Evolutionary conservation across 2,329 filamentous ascomycete genomes (phyloP), one percentile per base, ranked within the genome.

Genomic region (Penicillium glabrum): DNA sequence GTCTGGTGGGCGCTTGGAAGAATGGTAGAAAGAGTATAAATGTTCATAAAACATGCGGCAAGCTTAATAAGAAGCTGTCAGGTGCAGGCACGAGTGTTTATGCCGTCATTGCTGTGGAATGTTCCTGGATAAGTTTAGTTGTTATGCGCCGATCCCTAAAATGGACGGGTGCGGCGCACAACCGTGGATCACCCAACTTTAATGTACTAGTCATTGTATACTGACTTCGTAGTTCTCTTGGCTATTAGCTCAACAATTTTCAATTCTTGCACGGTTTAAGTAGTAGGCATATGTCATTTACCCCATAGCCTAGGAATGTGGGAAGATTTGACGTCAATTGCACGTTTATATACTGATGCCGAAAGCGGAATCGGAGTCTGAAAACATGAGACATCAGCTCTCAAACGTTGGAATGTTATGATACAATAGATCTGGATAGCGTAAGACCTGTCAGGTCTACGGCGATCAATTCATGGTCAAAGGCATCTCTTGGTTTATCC

Each of bases 41-140:
- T 24, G 16, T 19, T n/a, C 11, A 27, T 9, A 10, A 5, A 26
- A 29, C 14, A 27, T 9, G 14, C 10, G 14, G 2, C 46, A 43
- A 19, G 39, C 44, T 49, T 50, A 31, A 41, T 16, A 31, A 44
- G 24, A 31, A 19, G 35, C 26, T 11, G n/a, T 46, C 16, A 19
- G 26, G 10, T 11, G 24, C 24, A 47, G 45, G 43, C 39, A 39
- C 26, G 43, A 58, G 48, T 54, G 41, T 54, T 46, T 21, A 60
- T 60, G 51, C 52, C 52, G 55, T 60, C 58, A 60, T 57, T 35
- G n/a, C 31, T 21, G 26, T 47, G 46, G 46, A 45, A 46, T 59
- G 57, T 51, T 31, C 51, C 39, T 46, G 51, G 46, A 51, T 24
- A 37, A 46, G 56, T 33, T 26, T 54, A 54, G 54, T 54, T 47